phyloP scores from a whole-genome alignment of 1,139 yeast species.

The Zygoascus hellenicus region DNA sequence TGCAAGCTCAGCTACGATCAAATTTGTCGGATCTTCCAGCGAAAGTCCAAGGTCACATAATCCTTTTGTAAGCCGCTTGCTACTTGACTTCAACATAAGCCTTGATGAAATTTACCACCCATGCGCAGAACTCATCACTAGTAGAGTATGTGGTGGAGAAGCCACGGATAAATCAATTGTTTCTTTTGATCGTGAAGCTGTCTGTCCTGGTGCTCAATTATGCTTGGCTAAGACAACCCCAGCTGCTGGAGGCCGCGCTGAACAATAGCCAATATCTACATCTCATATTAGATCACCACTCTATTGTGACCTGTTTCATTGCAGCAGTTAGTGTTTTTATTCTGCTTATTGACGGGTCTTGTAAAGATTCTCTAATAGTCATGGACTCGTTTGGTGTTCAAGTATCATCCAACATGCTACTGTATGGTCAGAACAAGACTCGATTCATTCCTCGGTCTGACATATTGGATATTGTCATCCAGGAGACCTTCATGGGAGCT shows the following conservation, averaged over 20 bases:
- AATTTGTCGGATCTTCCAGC: not conserved
- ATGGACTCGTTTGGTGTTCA: conserved; percentile 32
- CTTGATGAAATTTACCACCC: too few relatives aligned
- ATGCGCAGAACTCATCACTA: conserved; percentile 24
- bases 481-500: conserved; percentile 53
- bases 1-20: not conserved
- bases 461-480: conserved; percentile 52
- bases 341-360: conserved; percentile 16
- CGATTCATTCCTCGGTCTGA: conserved; percentile 44
- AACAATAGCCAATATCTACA: not conserved
- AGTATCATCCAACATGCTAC: conserved; percentile 22
- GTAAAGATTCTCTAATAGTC: conserved; percentile 24
- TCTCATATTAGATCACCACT: not conserved
- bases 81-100: too few relatives aligned
- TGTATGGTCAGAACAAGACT: conserved; percentile 18
- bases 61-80: too few relatives aligned
- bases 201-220: conserved; percentile 3
- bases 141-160: conserved; percentile 18
- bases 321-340: conserved; percentile 5
- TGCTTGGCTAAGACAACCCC: conserved; percentile 2
- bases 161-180: conserved; percentile 7
- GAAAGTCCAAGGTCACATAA: not conserved
- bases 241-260: too few relatives aligned
- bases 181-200: conserved; percentile 3
- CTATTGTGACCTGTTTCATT: conserved; percentile 5